phyloP scores from a whole-genome alignment of 2,329 filamentous ascomycete genomes.

The Cladophialophora chaetospira region DNA sequence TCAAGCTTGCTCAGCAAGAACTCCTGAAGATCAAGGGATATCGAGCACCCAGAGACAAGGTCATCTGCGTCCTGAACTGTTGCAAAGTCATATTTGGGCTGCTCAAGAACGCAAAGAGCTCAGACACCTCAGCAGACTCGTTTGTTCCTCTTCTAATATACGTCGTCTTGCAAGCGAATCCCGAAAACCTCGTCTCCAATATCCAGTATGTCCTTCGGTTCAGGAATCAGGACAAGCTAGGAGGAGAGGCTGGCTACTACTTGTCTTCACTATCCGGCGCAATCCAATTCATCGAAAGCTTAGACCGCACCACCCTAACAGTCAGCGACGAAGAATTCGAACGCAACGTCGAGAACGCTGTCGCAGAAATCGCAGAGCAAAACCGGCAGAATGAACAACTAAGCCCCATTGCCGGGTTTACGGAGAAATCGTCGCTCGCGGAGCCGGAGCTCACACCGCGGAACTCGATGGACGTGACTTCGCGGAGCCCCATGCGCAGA shows the following conservation, averaged over 20 bases:
- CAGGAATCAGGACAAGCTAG: constrained; percentile 94
- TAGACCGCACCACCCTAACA: constrained; percentile 90
- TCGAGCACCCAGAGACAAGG: constrained; percentile 94
- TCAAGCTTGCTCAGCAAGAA: constrained; percentile 89
- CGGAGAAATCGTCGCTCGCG: constrained; percentile 53
- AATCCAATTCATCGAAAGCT: constrained; percentile 93
- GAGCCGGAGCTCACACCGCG: constrained; percentile 61
- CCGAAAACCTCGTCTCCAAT: constrained; percentile 93
- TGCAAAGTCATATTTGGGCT: constrained; percentile 99
- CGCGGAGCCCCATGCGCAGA: constrained; percentile 52
- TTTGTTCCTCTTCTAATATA: constrained; percentile 96
- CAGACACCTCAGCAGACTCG: constrained; percentile 89
- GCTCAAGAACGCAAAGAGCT: constrained; percentile 82
- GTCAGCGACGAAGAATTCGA: constrained; percentile 96
- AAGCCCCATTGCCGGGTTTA: constrained; percentile 38
- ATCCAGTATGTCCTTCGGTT: constrained; percentile 98
- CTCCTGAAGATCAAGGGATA: constrained; percentile 96
- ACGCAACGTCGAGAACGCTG: constrained; percentile 90
- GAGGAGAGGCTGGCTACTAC: constrained; percentile 97
- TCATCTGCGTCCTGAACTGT: constrained; percentile 96
- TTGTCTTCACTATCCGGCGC: constrained; percentile 85
- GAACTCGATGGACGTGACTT: constrained; percentile 57
- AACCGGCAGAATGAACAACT: constrained; percentile 62
- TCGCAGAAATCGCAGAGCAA: constrained; percentile 91
- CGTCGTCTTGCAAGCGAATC: constrained; percentile 90